Evolutionary conservation across 306 rosid species (phyloP), one percentile per base, ranked within the genome.

Genomic region (Quercus mongolica): DNA sequence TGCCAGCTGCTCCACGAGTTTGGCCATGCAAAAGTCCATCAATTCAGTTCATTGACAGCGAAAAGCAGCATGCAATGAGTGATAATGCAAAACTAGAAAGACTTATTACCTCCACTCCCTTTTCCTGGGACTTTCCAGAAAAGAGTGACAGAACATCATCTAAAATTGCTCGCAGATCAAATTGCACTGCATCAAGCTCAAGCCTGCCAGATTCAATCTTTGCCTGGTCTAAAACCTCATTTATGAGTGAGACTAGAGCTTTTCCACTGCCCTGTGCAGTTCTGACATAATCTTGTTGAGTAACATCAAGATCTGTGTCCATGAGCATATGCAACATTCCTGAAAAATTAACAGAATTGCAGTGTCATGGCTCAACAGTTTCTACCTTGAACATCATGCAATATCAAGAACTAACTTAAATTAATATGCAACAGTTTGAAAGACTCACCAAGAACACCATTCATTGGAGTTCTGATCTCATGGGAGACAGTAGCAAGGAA

Each of bases 401-500:
- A 18, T 76, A 30, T 65, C 25, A 18, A 46, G 81, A 64, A 79
- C 8, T 20, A 61, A 61, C 56, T 12, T 13, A 69, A 71, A 76
- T 64, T 70, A 56, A 11, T 65, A 49, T 25, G 17, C 2, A 54
- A 46, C 49, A 58, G 41, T 64, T 21, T 41, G 71, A 57, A 78
- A 51, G 44, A 77, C 97, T 89, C 86, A 95, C 99, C 99, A 26
- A 95, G 90, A 82, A 95, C 98, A 74, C 99, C 99, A 63, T 93
- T 95, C 99, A 95, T 95, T 59, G 99, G 99, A 31, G 99, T 93
- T 83, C 99, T 87, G 88, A 95, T 95, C 88, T 95, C 99, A 64
- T 95, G 98, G 73, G 99, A 95, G 76, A 95, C 99, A 15, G 99
- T 95, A 38, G 99, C 99, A 65, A 95, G 97, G 82, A 95, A 95